Conservation (phyloP, 495 filamentous ascomycete genomes). For the Aspergillus diversus region DNA sequence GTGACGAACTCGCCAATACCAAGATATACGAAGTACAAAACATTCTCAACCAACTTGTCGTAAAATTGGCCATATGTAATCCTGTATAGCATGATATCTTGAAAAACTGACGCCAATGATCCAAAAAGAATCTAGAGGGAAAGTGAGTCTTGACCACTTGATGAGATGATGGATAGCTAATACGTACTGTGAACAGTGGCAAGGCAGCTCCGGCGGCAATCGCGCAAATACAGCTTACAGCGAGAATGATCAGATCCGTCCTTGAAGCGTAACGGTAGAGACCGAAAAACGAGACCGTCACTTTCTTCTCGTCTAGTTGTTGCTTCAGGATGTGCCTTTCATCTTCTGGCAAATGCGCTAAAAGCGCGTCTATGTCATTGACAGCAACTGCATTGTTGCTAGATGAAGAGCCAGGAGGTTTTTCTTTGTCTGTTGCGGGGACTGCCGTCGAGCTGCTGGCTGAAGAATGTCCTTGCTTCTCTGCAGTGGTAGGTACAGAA, state of each 20-base stretch:
- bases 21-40: slow-evolving; percentile 89
- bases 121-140: slow-evolving; percentile 66
- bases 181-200: slow-evolving; percentile 80
- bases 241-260: slow-evolving; percentile 74
- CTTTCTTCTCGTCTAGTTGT: slow-evolving; percentile 70
- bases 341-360: slow-evolving; percentile 45
- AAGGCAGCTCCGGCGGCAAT: slow-evolving; percentile 80
- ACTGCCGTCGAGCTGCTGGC: slow-evolving; percentile 29
- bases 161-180: not conserved
- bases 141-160: slow-evolving; percentile 4
- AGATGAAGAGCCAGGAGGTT: slow-evolving; percentile 17
- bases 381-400: slow-evolving; percentile 21
- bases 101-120: slow-evolving; percentile 72
- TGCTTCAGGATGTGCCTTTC: slow-evolving; percentile 69
- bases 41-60: slow-evolving; percentile 61
- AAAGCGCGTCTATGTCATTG: slow-evolving; percentile 39
- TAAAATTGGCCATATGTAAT: slow-evolving; percentile 60
- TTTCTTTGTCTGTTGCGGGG: slow-evolving; percentile 28
- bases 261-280: slow-evolving; percentile 81
- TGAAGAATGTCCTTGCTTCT: slow-evolving; percentile 24
- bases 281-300: slow-evolving; percentile 65
- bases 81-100: slow-evolving; percentile 57
- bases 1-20: slow-evolving; percentile 83
- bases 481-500: slow-evolving; percentile 10
- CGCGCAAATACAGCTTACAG: slow-evolving; percentile 64